A percentile compares a stretch with the other conserved stretches of the same genome.
These are phyloP conservation scores for Serendipita sp. DNA, from an alignment of 1,284 basidiomycete genomes.

Conservation along the genomic window DNA sequence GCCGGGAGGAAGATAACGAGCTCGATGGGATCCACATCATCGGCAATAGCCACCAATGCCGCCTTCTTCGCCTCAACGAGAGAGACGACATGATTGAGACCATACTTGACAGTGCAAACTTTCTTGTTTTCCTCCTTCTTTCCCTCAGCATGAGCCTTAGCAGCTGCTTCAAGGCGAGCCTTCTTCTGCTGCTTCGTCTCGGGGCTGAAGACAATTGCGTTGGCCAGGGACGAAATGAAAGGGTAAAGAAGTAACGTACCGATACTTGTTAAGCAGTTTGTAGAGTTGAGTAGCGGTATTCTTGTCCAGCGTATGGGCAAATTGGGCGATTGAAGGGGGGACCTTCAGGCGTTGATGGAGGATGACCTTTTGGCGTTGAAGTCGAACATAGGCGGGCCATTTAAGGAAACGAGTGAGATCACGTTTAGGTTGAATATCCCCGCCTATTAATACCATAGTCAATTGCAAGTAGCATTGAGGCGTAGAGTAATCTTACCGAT, in stretches of 20 bases:
- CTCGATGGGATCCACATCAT: conserved; percentile 98
- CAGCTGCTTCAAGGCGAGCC: conserved; percentile 44
- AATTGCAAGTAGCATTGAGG: neutral
- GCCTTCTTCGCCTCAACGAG: conserved; percentile 98
- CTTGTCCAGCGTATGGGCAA: conserved; percentile 97
- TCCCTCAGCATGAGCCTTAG: conserved; percentile 66
- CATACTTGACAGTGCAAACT: conserved; percentile 92
- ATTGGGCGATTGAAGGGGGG: conserved; percentile 95
- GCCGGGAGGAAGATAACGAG: conserved; percentile 96
- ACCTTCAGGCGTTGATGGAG: conserved; percentile 98
- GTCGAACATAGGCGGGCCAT: conserved; percentile 98
- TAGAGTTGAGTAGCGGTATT: conserved; percentile 98
- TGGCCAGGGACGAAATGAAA: too few relatives aligned
- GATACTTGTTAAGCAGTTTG: conserved; percentile 92
- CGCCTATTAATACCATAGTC: conserved; percentile 38
- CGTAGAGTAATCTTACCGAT: conserved; percentile 51
- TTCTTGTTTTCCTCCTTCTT: conserved; percentile 77
- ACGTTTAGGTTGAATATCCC: conserved; percentile 81
- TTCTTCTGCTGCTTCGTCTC: too few relatives aligned
- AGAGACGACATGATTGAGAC: conserved; percentile 92
- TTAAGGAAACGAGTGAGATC: conserved; percentile 98
- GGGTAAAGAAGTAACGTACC: conserved; percentile 16
- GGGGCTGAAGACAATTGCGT: too few relatives aligned
- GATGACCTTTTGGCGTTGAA: conserved; percentile 98
- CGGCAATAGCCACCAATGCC: conserved; percentile 88